Conservation (phyloP, 495 filamentous ascomycete genomes). For the Penicillium verhagenii region DNA sequence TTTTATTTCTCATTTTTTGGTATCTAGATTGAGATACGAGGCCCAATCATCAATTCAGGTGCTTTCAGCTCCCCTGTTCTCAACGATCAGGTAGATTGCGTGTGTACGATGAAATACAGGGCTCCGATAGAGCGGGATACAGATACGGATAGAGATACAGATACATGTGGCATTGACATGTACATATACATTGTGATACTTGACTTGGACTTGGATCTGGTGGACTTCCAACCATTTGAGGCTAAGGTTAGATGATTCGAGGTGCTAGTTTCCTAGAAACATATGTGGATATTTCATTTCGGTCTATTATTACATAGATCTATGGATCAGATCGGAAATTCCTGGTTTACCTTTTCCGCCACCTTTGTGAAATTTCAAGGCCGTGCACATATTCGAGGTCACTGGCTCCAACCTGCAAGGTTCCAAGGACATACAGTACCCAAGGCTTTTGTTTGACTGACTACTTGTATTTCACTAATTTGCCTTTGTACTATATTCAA, state of each 20-base stretch:
- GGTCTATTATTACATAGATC: neutral
- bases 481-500: too few relatives aligned
- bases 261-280: neutral
- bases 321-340: neutral
- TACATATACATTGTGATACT: neutral
- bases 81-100: conserved; percentile 10
- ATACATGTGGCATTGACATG: neutral
- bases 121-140: neutral
- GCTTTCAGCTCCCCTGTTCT: conserved; percentile 3
- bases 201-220: neutral
- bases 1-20: conserved; percentile 1
- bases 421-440: too few relatives aligned
- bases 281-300: neutral
- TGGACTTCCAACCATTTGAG: too few relatives aligned
- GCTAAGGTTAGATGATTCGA: neutral
- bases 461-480: too few relatives aligned
- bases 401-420: neutral
- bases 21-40: conserved; percentile 19
- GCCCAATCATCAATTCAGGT: conserved; percentile 14
- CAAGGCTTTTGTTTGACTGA: too few relatives aligned
- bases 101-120: neutral
- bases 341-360: neutral
- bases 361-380: neutral
- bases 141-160: neutral
- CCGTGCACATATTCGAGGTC: neutral